Base-by-base conservation (phyloP, 345 rosid genomes). In the Aquilaria sinensis region DNA sequence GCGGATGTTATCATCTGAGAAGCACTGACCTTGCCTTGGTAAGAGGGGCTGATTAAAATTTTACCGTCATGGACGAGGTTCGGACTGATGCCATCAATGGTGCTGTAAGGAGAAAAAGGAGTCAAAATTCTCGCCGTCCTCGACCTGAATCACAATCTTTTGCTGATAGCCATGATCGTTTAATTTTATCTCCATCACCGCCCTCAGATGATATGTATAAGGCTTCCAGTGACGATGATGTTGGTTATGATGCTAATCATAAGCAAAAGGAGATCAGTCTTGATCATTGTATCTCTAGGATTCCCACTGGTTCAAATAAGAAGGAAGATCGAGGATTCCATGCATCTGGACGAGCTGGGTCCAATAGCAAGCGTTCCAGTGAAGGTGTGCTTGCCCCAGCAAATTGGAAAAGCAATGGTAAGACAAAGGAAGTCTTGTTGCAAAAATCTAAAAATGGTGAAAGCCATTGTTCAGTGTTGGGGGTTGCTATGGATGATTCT, bases 361-460 rank as follows among this genome's bases (percentile, higher is more conserved):
- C 58, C 48, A 72, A 48, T 41, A 67, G 62, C 52, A 84, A 76
- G 62, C 84, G 76, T 31, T 81, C 83, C 2, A 83, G 86, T 58
- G 89, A 93, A 78, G 98, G 92, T 72, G 75, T 67, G n/a, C 92
- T 88, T 67, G 83, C 96, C 62, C 94, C 98, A 66, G 85, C 78
- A 7, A 83, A 78, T 68, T 75, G 86, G 88, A 88, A 79, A 73
- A 70, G 66, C 53, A 57, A 70, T 2, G 70, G 72, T 74, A 79
- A 68, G 31, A 56, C 52, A 55, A 59, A 70, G 46, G 74, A 68
- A 33, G 59, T 37, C 51, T 58, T 33, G 9, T 75, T 72, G 29
- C 37, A n/a, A 43, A 75, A 67, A 47, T 64, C 58, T 3, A 54
- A 69, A 64, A 76, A 83, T 66, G 87, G 77, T 63, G 94, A 81